phyloP scores from a whole-genome alignment of 257 asterid species.

The Solanum medicagineum region DNA sequence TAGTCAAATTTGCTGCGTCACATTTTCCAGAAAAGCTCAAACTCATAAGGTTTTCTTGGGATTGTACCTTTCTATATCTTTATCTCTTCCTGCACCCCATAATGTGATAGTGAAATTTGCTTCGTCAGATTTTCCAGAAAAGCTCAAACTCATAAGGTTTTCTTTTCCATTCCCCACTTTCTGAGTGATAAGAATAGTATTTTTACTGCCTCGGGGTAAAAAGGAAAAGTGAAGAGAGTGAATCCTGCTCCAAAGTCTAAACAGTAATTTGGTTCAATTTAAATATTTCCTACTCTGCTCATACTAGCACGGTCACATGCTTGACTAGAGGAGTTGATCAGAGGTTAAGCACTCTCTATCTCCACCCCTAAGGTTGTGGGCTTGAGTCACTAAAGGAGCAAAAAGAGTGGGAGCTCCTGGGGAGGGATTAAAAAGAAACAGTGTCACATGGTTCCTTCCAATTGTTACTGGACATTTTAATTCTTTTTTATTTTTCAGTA shows the following conservation, averaged over 20 bases:
- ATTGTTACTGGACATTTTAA: not conserved
- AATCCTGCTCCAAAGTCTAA: not conserved
- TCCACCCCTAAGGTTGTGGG: not conserved
- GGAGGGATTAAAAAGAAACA: not conserved
- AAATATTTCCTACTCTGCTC: not conserved
- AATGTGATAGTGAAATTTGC: not conserved
- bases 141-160: not conserved
- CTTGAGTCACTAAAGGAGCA: not conserved
- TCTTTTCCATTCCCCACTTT: not conserved
- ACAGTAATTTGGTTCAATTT: not conserved
- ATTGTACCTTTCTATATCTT: not conserved
- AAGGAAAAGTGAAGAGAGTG: not conserved
- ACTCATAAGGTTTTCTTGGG: not conserved
- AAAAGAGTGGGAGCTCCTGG: not conserved
- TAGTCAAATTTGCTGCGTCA: not conserved
- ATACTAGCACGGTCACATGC: not conserved
- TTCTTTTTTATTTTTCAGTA: not conserved
- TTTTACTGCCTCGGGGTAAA: not conserved
- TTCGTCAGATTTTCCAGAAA: not conserved
- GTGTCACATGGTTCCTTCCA: not conserved
- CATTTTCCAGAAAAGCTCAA: not conserved
- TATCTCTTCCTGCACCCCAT: not conserved
- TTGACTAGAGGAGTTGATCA: not conserved
- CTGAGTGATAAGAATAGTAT: not conserved
- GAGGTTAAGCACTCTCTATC: not conserved